Conservation (phyloP, 140 eudicot genomes). For the Bidens hawaiensis region DNA sequence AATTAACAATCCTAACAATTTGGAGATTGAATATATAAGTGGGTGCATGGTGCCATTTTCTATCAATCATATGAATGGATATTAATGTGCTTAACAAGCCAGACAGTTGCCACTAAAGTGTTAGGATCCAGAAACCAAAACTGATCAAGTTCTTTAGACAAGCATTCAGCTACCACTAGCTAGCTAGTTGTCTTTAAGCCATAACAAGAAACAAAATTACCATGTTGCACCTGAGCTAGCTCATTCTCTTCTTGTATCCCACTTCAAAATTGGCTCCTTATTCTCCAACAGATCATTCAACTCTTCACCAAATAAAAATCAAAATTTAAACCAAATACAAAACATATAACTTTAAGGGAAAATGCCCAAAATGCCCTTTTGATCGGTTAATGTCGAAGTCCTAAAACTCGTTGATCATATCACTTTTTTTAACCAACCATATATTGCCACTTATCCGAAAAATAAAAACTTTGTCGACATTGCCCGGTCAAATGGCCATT, state of each 20-base stretch:
- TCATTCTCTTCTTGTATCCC: not conserved
- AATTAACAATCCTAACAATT: not conserved
- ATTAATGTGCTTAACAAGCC: not conserved
- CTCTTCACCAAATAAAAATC: not conserved
- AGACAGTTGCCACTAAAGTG: not conserved
- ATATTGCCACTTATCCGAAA: too few species aligned
- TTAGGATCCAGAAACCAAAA: not conserved
- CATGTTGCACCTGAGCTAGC: not conserved
- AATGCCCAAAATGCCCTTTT: too few species aligned
- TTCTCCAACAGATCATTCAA: not conserved
- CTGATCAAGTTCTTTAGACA: not conserved
- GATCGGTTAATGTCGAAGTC: too few species aligned
- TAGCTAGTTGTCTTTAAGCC: not conserved
- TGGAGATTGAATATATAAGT: not conserved
- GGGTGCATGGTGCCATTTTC: not conserved
- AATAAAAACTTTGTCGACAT: too few species aligned
- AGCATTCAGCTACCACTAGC: not conserved
- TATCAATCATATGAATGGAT: not conserved
- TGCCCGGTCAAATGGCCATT: too few species aligned
- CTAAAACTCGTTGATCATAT: too few species aligned
- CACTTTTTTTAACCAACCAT: too few species aligned
- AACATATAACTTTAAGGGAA: too few species aligned
- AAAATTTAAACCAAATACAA: not conserved
- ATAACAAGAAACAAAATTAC: not conserved
- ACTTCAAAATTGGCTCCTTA: not conserved